Evolutionary conservation across 169 alveolate genomes (phyloP), one percentile per base, ranked within the genome.

Genomic region (Theileria equi): DNA sequence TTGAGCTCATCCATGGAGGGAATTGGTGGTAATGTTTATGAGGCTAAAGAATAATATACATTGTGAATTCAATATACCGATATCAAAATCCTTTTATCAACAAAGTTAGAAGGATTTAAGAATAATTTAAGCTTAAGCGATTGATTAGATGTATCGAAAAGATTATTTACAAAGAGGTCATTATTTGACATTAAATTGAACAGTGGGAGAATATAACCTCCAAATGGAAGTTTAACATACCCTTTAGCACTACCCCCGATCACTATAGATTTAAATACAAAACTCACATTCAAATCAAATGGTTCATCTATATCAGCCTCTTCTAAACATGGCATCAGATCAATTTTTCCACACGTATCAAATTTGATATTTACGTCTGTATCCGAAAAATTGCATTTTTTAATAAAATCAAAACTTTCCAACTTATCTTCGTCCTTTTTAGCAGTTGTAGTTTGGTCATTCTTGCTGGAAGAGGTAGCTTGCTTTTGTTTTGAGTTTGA

Each of bases 1-100:
- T 77, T 11, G 52, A 53, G 28, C 74, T 43, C 25, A 77, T 77
- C 86, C 86, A 77, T 23, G 49, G 77, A 3, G 86, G 86, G 36
- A 58, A 74, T 69, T 43, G 16, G 41, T 68, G 41, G 16, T 41
- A 26, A 41, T 47, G 34, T 32, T 16, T 7, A 48, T 74, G 84
- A 13, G 84, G 84, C 84, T 74, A 53, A 8, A 1, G 19, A 50
- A n/a, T 10, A 1, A 16, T 26, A 38, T 23, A 5, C n/a, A 0
- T 34, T 3, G 40, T 38, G 4, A 32, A 21, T 26, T 7, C 4
- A 16, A 53, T 79, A 10, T 55, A 74, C 84, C 62, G 69, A 50
- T 26, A 74, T 36, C 43, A 63, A 47, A 25, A 63, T 32, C 1
- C 28, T 36, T 36, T 23, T 58, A 40, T 74, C 79, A 13, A 52